phyloP scores from a whole-genome alignment of 768 basidiomycete genomes.

The Fistulinella prunicolor region DNA sequence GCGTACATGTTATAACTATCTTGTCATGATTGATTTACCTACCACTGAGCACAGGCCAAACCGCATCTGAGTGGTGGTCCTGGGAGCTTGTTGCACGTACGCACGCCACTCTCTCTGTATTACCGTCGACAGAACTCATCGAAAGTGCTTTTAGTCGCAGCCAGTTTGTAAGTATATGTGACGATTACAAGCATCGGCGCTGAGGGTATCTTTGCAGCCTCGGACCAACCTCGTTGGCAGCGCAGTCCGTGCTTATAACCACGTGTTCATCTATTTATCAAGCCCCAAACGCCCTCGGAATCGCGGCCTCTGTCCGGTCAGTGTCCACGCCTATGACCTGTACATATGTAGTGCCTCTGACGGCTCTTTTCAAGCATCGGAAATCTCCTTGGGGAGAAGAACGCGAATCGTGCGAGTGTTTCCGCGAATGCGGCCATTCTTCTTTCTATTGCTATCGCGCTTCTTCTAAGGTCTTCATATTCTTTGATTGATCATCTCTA shows the following conservation, averaged over 20 bases:
- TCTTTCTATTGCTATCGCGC: slow-evolving; percentile 58
- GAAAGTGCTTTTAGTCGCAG: slow-evolving; percentile 39
- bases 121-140: neutral
- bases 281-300: slow-evolving; percentile 75
- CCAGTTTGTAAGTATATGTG: slow-evolving; percentile 42
- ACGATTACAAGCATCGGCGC: neutral
- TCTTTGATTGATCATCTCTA: neutral
- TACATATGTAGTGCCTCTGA: too few species aligned
- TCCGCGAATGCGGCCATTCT: slow-evolving; percentile 65
- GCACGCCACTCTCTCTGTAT: slow-evolving; percentile 3
- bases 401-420: slow-evolving; percentile 66
- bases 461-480: slow-evolving; percentile 52
- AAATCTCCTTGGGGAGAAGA: slow-evolving; percentile 81
- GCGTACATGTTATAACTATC: slow-evolving; percentile 17
- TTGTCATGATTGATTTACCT: neutral
- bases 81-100: slow-evolving; percentile 78
- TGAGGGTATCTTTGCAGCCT: slow-evolving; percentile 22
- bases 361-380: slow-evolving; percentile 60
- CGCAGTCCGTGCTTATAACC: slow-evolving; percentile 81
- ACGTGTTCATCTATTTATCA: slow-evolving; percentile 78
- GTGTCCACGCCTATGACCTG: slow-evolving; percentile 13
- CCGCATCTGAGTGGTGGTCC: slow-evolving; percentile 93
- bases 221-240: slow-evolving; percentile 74
- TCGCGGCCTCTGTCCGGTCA: too few species aligned
- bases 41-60: slow-evolving; percentile 48